A percentile compares a stretch with the other conserved stretches of the same genome.
phyloP scores from a whole-genome alignment of 306 rosid species.

The Rubus parviflorus region DNA sequence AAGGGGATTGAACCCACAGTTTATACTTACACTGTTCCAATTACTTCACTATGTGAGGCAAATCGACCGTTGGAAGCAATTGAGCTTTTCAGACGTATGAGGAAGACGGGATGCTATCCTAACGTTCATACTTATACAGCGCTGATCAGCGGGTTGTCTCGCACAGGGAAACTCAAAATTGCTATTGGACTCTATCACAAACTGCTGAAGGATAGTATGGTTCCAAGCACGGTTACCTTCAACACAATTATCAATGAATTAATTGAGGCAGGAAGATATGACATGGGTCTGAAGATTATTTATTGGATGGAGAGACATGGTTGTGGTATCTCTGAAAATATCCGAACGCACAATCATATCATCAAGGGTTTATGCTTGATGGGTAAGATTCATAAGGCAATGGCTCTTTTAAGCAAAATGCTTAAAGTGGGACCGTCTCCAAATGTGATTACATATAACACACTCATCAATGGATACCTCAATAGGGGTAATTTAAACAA shows the following conservation, averaged over 20 bases:
- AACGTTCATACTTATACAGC: conserved; percentile 43
- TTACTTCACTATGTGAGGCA: conserved; percentile 39
- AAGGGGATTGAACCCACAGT: conserved; percentile 39
- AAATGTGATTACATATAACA: conserved; percentile 39
- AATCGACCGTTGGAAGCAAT: conserved; percentile 34
- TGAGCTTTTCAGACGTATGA: conserved; percentile 38
- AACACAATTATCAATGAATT: conserved; percentile 42
- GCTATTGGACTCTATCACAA: conserved; percentile 45
- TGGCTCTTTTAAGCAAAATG: conserved; percentile 43
- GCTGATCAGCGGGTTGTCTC: conserved; percentile 37
- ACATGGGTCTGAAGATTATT: conserved; percentile 26
- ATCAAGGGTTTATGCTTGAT: conserved; percentile 37
- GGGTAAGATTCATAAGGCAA: conserved; percentile 36
- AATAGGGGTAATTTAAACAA: conserved; percentile 33
- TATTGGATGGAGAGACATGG: conserved; percentile 41
- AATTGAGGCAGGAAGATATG: conserved; percentile 35
- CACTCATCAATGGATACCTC: conserved; percentile 32
- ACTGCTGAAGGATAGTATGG: conserved; percentile 39
- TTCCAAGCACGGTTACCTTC: conserved; percentile 36
- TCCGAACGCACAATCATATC: conserved; percentile 37
- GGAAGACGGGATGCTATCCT: conserved; percentile 33
- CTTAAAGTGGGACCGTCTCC: conserved; percentile 37
- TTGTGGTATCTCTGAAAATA: conserved; percentile 22
- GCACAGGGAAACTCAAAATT: conserved; percentile 32
- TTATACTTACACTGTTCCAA: conserved; percentile 39